Conservation (phyloP, 768 basidiomycete genomes). For the Cystobasidium ongulense region DNA sequence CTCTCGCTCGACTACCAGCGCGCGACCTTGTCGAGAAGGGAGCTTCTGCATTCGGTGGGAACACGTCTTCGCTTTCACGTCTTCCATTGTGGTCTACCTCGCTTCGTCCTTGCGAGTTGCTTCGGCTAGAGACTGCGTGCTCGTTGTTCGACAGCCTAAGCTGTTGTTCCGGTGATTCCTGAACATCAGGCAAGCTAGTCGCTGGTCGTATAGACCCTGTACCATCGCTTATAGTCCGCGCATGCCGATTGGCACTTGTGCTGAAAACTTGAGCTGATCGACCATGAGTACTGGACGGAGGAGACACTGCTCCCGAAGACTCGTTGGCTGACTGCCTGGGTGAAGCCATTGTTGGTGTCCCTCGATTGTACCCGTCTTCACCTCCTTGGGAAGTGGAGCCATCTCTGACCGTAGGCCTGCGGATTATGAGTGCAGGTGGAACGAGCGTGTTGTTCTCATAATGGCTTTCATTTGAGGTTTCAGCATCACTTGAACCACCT, state of each 20-base stretch:
- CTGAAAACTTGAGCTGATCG: neutral
- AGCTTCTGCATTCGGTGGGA: slow-evolving; percentile 15
- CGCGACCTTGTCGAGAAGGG: slow-evolving; percentile 20
- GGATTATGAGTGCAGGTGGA: neutral
- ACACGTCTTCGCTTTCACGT: slow-evolving; percentile 24
- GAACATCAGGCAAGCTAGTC: slow-evolving; percentile 4
- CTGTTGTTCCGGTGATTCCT: neutral
- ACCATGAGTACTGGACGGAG: neutral
- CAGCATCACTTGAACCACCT: neutral
- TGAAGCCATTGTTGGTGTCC: neutral
- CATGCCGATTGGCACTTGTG: neutral
- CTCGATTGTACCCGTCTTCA: neutral
- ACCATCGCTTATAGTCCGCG: slow-evolving; percentile 15
- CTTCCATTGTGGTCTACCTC: slow-evolving; percentile 13
- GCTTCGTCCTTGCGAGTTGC: neutral
- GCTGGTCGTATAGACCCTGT: neutral
- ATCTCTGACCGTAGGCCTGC: neutral
- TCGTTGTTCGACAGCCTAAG: neutral
- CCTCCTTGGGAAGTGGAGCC: neutral
- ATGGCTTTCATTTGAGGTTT: neutral
- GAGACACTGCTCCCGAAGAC: neutral
- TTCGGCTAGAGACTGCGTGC: neutral
- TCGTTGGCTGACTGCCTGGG: neutral
- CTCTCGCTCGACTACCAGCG: slow-evolving; percentile 13
- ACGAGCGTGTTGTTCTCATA: neutral